Base-by-base conservation (phyloP, 768 basidiomycete species). In the Hypsizygus marmoreus region DNA sequence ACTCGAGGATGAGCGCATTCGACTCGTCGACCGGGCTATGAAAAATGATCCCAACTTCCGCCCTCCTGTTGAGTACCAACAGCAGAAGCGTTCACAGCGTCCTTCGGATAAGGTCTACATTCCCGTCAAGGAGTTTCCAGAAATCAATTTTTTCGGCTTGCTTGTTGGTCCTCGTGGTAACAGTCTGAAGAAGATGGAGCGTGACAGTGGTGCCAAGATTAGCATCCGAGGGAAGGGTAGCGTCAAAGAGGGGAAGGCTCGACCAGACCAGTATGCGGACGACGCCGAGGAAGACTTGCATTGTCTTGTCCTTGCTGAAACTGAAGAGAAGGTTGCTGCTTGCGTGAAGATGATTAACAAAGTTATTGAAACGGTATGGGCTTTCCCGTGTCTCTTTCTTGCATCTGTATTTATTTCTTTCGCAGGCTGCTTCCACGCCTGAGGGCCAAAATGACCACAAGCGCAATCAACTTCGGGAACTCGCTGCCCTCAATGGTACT, bases 401-500 rank as follows among this genome's bases (percentile, higher is more conserved):
- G n/a, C n/a, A 40, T 38, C 16, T 12, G 16, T 24, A 4, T 16
- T 25, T 41, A 20, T 9, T 24, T 32, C 40, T 45, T n/a, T 46
- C 31, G 0, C 59, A 98, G 95, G 97, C 97, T 49, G 97, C 97
- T 10, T 98, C 95, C 11, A 97, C 95, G 6, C 97, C 97, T 5
- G 97, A 99, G 74, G 97, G 95, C 23, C 94, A 99, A 71, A 99
- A 99, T 64, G 95, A 97, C 60, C 97, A 99, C 75, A 99, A 99
- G 68, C 89, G 95, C 42, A 97, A 95, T 62, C 97, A 99, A 70
- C 84, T 99, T 34, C 91, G 97, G 58, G 97, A 99, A 65, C 80
- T 99, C 35, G 97, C 97, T 13, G 94, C 94, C 14, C 73, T 99
- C 45, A 99, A 99, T 63, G 97, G 97, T 71, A 99, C 97, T 34